Evolutionary conservation across 2,329 filamentous ascomycete genomes (phyloP), one percentile per base, ranked within the genome.

Genomic region (Pseudogymnoascus sp.): DNA sequence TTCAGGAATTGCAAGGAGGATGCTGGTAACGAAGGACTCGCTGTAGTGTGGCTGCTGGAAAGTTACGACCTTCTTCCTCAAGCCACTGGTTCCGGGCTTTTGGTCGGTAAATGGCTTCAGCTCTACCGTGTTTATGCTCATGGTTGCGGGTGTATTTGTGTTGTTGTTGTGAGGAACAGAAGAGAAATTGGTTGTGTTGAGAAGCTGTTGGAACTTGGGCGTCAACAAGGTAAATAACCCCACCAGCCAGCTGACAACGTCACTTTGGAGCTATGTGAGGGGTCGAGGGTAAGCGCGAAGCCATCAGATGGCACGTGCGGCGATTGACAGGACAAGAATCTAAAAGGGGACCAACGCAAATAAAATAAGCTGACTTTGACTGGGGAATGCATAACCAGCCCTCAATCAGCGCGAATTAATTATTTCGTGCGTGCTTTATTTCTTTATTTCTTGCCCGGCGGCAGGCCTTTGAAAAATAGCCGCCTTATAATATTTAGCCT

Each of bases 21-120:
- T 96, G 76, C 91, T 93, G 67, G 93, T 83, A 68, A 99, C 85
- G 75, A 99, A 99, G 59, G 93, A 86, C 79, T 99, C 94, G 77
- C 90, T 92, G 83, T 99, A 99, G 79, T 99, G 85, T 63, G 87
- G 82, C 77, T 97, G 82, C 77, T 99, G 91, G 82, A 99, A 99
- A 74, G 96, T 90, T 72, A 90, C 92, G 79, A 97, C 94, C 86
- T 96, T 97, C 80, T 99, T 99, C 67, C 94, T 92, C 76, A 99
- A 91, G 76, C 94, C 94, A 68, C 94, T 99, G 69, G 93, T 97
- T 84, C 93, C 93, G 67, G 93, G 92, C 84, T 99, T 99, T 84
- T 99, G 94, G 83, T 97, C 94, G 66, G 88, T 83, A 77, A 94
- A 97, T 63, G 92, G 85, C 75, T 86, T 86, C 76, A 96, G 86